These are phyloP conservation scores for Ganoderma sp. DNA, from an alignment of 1,284 basidiomycete species.

Conservation along the genomic window DNA sequence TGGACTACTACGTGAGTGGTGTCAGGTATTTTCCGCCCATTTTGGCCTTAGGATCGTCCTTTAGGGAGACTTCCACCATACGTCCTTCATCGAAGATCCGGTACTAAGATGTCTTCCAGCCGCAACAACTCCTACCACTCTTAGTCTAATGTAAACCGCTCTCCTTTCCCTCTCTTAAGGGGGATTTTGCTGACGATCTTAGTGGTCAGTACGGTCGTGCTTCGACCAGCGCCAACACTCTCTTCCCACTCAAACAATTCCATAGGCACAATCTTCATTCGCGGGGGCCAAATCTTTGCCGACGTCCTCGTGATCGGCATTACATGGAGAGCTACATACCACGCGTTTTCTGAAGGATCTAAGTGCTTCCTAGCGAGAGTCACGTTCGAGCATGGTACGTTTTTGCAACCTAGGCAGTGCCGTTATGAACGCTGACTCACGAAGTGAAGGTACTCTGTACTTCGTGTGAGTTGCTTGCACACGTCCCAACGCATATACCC, in stretches of 20 bases:
- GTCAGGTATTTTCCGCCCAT: too few species aligned
- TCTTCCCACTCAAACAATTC: neutral
- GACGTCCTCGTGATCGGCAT: neutral
- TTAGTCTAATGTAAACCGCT: neutral
- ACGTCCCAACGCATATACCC: neutral
- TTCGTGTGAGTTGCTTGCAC: neutral
- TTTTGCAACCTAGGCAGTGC: neutral
- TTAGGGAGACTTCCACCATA: neutral
- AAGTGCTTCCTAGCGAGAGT: conserved; percentile 1
- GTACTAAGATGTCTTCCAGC: neutral
- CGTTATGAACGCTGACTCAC: neutral
- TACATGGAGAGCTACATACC: conserved; percentile 1
- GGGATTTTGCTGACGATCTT: neutral
- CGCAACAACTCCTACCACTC: neutral
- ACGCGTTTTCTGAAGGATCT: neutral
- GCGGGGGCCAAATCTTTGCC: neutral
- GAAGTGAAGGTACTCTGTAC: neutral
- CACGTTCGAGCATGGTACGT: neutral
- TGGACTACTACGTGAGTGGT: neutral
- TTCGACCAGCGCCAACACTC: neutral
- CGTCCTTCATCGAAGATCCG: neutral
- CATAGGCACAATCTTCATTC: neutral
- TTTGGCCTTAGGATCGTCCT: neutral
- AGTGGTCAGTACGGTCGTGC: neutral
- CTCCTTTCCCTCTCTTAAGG: neutral